phyloP scores from a whole-genome alignment of 169 alveolate genomes.

The Plasmodium vivax region DNA sequence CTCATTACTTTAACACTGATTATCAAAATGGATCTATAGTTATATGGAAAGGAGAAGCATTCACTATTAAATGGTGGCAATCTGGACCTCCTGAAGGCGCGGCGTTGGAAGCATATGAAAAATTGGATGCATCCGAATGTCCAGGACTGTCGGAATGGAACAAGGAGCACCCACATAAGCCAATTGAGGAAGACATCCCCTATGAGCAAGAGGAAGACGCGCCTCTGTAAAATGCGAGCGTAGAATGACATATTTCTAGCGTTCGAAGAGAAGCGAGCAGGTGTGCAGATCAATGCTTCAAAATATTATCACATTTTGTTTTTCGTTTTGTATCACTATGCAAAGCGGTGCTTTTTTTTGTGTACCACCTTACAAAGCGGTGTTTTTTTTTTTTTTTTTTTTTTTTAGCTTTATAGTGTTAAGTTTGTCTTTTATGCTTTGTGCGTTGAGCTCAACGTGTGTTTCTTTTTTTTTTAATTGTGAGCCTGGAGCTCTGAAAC shows the following conservation, averaged over 20 bases:
- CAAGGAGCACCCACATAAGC: slow-evolving; percentile 34
- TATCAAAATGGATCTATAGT: slow-evolving; percentile 25
- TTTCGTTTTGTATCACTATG: not conserved
- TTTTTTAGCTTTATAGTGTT: not conserved
- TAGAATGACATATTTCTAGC: not conserved
- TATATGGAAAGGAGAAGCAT: slow-evolving; percentile 51
- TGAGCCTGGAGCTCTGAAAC: not conserved
- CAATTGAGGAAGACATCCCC: slow-evolving; percentile 23
- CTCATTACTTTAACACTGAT: slow-evolving; percentile 55
- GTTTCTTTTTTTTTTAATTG: not conserved
- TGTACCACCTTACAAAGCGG: not conserved
- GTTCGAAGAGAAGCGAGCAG: not conserved
- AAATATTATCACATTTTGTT: not conserved
- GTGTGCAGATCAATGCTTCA: not conserved
- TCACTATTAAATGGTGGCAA: slow-evolving; percentile 49
- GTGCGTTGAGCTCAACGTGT: not conserved
- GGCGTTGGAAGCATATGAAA: slow-evolving; percentile 17
- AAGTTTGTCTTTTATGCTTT: not conserved
- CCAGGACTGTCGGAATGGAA: slow-evolving; percentile 62
- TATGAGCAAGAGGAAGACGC: slow-evolving; percentile 35
- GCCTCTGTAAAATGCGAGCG: not conserved
- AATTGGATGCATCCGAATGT: slow-evolving; percentile 19
- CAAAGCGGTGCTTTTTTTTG: not conserved
- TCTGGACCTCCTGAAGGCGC: slow-evolving; percentile 61
- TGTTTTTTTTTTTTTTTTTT: not conserved